These are phyloP conservation scores for Metschnikowia orientalis DNA, from an alignment of 805 yeast species.

Conservation along the genomic window DNA sequence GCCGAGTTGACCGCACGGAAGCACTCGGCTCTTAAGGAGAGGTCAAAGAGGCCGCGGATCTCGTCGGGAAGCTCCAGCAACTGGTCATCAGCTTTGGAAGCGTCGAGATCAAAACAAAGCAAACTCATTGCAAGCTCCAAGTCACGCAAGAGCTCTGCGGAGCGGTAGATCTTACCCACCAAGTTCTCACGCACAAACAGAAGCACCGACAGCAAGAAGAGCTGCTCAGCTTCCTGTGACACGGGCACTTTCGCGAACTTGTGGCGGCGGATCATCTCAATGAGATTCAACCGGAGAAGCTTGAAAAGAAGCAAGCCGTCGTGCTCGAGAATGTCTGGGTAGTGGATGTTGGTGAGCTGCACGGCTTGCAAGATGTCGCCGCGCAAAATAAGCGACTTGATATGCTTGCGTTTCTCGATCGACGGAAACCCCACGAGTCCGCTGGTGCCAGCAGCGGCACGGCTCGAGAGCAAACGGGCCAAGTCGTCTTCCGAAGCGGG, in stretches of 20 bases:
- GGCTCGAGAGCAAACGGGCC: not conserved
- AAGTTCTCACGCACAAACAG: conserved; percentile 59
- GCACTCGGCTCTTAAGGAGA: conserved; percentile 58
- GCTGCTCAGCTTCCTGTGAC: conserved; percentile 27
- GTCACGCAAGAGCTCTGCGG: conserved; percentile 58
- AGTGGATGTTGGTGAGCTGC: conserved; percentile 49
- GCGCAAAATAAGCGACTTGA: conserved; percentile 48
- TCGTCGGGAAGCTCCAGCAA: conserved; percentile 49
- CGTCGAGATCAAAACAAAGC: conserved; percentile 48
- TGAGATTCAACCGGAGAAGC: conserved; percentile 64
- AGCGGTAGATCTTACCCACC: conserved; percentile 56
- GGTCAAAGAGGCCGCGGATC: conserved; percentile 52
- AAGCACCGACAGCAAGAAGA: conserved; percentile 51
- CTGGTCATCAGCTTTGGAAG: conserved; percentile 28
- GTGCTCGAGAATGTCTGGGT: conserved; percentile 62
- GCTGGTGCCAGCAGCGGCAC: not conserved
- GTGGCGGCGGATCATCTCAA: conserved; percentile 73
- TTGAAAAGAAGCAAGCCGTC: conserved; percentile 67
- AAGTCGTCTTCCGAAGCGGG: not conserved
- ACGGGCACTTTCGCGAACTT: conserved; percentile 12
- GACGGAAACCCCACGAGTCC: conserved; percentile 41
- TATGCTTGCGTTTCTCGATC: conserved; percentile 48
- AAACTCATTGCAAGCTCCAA: conserved; percentile 82
- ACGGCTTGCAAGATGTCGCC: conserved; percentile 64
- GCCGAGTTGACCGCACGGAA: conserved; percentile 68